Conservation (phyloP, 73 alveolate genomes). For the Tetrahymena elliotti region DNA sequence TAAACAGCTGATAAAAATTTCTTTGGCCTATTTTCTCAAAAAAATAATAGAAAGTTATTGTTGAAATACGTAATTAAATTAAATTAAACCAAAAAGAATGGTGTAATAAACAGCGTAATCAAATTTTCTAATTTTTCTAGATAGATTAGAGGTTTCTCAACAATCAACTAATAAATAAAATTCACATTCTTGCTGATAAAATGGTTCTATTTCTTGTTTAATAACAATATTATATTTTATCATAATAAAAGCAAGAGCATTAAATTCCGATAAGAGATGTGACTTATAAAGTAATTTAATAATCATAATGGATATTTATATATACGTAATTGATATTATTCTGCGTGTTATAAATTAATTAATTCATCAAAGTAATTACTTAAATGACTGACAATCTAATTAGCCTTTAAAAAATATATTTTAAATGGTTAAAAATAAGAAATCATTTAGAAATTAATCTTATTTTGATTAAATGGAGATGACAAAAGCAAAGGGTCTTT, state of each 20-base stretch:
- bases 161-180: neutral
- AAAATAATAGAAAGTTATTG: neutral
- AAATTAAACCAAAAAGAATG: neutral
- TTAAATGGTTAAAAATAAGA: neutral
- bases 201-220: too few species aligned
- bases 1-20: too few species aligned
- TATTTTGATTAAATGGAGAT: too few species aligned
- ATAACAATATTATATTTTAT: too few species aligned
- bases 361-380: neutral
- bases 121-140: neutral
- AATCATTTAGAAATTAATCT: too few species aligned
- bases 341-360: neutral
- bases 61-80: neutral
- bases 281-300: neutral
- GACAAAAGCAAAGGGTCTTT: too few species aligned
- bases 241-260: too few species aligned
- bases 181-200: too few species aligned
- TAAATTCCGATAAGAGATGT: neutral
- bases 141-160: neutral
- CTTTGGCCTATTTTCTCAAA: neutral
- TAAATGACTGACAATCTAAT: neutral
- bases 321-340: neutral
- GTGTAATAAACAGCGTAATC: neutral
- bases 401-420: neutral
- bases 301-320: neutral